A percentile compares a stretch with the other conserved stretches of the same genome.
Conservation (phyloP, 257 asterid genomes). For the Craterostigma plantagineum region DNA sequence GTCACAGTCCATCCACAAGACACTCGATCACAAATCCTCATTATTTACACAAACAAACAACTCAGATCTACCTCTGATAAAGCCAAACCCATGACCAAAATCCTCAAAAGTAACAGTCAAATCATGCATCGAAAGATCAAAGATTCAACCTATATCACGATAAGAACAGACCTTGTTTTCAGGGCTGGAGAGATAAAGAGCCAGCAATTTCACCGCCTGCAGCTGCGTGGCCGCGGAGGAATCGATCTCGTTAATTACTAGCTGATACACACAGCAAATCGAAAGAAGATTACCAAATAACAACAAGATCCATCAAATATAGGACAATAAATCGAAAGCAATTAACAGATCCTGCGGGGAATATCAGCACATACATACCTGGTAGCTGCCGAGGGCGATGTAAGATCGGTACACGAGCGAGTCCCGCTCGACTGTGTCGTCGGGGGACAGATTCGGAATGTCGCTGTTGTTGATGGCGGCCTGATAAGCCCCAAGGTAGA, state of each 20-base stretch:
- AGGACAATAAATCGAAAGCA: too few species aligned
- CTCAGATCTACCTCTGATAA: too few species aligned
- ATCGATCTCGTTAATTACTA: constrained; percentile 83
- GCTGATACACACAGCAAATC: constrained; percentile 35
- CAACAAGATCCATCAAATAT: too few species aligned
- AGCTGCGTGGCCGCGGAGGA: constrained; percentile 93
- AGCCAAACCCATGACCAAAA: too few species aligned
- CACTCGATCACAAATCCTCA: too few species aligned
- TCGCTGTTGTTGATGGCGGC: constrained; percentile 93
- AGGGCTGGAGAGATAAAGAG: constrained; percentile 56
- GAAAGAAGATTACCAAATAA: not conserved
- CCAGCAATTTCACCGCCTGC: constrained; percentile 90
- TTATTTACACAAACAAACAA: too few species aligned
- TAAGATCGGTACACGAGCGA: constrained; percentile 72
- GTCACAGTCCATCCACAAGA: too few species aligned
- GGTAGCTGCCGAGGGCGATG: constrained; percentile 77
- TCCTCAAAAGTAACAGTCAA: too few species aligned
- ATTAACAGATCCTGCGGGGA: too few species aligned
- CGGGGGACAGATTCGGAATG: constrained; percentile 67
- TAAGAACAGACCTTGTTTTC: constrained; percentile 38
- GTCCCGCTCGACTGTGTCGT: constrained; percentile 70
- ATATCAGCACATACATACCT: constrained; percentile 44
- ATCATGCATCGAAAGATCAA: too few species aligned
- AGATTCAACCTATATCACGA: too few species aligned
- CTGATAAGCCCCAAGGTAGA: constrained; percentile 86